Percentiles rank a stretch among this genome's conserved stretches.
Evolutionary conservation across 2,329 filamentous ascomycete genomes (phyloP).

Genomic region (Rugonectria rugulosa): DNA sequence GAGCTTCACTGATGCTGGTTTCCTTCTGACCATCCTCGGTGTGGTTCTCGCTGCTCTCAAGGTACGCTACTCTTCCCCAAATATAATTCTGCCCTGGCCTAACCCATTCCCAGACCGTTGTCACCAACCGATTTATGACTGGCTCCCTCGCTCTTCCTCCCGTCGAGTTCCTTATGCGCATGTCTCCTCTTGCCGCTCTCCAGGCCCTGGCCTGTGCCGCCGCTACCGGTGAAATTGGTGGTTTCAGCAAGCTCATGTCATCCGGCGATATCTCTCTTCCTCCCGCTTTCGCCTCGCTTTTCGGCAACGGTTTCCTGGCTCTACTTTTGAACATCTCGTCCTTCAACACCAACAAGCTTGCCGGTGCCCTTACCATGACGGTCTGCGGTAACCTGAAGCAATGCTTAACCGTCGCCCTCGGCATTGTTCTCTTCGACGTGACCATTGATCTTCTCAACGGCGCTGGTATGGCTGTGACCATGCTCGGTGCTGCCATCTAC

Average conservation of each 20-base stretch:
- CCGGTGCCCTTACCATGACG: slow-evolving; percentile 66
- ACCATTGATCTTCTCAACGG: slow-evolving; percentile 60
- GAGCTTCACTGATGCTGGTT: slow-evolving; percentile 66
- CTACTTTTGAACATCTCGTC: slow-evolving; percentile 64
- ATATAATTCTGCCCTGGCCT: slow-evolving; percentile 9
- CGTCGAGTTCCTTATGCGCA: slow-evolving; percentile 67
- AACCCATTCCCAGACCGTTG: slow-evolving; percentile 57
- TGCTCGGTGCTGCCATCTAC: slow-evolving; percentile 64
- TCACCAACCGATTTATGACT: slow-evolving; percentile 71
- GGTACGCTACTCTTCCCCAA: slow-evolving; percentile 40
- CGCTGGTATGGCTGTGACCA: slow-evolving; percentile 62
- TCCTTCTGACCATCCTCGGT: slow-evolving; percentile 61
- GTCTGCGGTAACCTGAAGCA: slow-evolving; percentile 68
- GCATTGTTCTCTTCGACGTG: slow-evolving; percentile 61
- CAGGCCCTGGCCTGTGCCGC: slow-evolving; percentile 62
- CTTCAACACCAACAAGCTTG: slow-evolving; percentile 65
- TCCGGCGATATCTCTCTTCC: slow-evolving; percentile 46
- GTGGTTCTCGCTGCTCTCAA: slow-evolving; percentile 64
- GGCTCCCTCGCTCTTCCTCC: slow-evolving; percentile 64
- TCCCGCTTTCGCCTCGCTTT: slow-evolving; percentile 51
- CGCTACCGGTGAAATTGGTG: slow-evolving; percentile 59
- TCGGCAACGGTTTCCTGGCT: slow-evolving; percentile 61
- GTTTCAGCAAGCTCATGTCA: slow-evolving; percentile 48
- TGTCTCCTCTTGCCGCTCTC: slow-evolving; percentile 66
- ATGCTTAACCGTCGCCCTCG: slow-evolving; percentile 62